Conservation (phyloP, 768 basidiomycete genomes). For the Calvatia gigantea region DNA sequence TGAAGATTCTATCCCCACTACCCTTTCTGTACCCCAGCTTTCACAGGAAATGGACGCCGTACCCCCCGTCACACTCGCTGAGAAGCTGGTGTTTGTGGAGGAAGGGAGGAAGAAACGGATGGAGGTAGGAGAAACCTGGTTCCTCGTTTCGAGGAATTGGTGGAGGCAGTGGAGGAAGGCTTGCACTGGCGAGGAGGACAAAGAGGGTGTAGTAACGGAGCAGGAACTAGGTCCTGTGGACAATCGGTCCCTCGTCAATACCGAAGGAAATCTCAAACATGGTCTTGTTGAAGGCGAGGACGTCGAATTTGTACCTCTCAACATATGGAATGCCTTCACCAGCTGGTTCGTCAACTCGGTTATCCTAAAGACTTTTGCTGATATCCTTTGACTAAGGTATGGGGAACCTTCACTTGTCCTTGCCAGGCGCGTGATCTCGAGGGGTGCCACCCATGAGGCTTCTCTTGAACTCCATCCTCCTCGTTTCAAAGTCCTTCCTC, state of each 20-base stretch:
- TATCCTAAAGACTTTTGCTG: constrained; percentile 4
- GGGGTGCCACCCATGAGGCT: constrained; percentile 47
- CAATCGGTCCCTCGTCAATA: constrained; percentile 63
- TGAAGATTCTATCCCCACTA: constrained; percentile 31
- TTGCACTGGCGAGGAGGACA: constrained; percentile 64
- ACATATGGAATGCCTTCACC: constrained; percentile 65
- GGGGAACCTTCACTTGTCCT: constrained; percentile 55
- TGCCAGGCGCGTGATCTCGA: constrained; percentile 62
- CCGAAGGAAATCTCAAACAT: constrained; percentile 42
- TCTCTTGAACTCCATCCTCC: constrained; percentile 74
- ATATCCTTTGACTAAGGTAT: constrained; percentile 50
- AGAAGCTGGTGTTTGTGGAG: constrained; percentile 52
- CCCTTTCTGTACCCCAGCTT: constrained; percentile 20
- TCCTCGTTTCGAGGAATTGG: constrained; percentile 69
- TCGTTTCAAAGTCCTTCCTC: constrained; percentile 50
- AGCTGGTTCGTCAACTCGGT: constrained; percentile 54
- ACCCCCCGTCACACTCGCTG: constrained; percentile 29
- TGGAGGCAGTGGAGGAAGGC: constrained; percentile 74
- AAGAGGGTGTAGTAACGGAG: constrained; percentile 60
- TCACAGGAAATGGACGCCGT: constrained; percentile 17
- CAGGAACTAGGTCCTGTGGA: constrained; percentile 70
- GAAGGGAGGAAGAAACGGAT: constrained; percentile 44
- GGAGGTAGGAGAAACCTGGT: constrained; percentile 74
- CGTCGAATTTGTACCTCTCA: constrained; percentile 70
- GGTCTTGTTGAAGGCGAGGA: constrained; percentile 59